Base-by-base conservation (phyloP, 2,329 filamentous ascomycete species). In the Penicillium sp. region DNA sequence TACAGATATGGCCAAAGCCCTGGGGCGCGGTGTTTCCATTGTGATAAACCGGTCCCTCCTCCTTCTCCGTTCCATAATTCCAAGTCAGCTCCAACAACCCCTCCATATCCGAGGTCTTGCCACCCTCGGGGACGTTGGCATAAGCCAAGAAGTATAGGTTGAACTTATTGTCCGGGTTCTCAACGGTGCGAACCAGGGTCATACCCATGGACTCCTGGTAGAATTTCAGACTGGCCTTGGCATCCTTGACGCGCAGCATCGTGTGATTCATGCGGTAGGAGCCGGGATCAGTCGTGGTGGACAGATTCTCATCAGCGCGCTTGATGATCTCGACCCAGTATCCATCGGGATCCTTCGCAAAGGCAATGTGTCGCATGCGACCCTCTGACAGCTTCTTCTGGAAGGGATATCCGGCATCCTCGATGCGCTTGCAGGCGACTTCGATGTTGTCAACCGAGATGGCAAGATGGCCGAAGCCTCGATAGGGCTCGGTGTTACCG, bases 121-220 rank as follows among this genome's bases (percentile, higher is more conserved):
- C 64, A 20, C 60, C 64, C 39, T 73, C 79, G 32, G 80, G 76
- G 7, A 82, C 75, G 34, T 78, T 68, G 1, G 82, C 81, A 66
- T 97, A 99, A 17, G 87, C 91, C 33, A 97, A 80, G 79, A 97
- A 97, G 76, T 96, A 97, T 20, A 97, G 80, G 64, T 91, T 96
- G 78, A 97, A 97, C 18, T 83, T 84, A 15, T 84, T 86, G 24
- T 83, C 83, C 18, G 83, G 74, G 62, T 84, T 87, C 75, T 96
- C 90, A 9, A 73, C 75, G 2, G 85, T 92, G 54, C 89, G 85
- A 65, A 93, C 77, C 29, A 95, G 80, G 20, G 81, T 83, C 94
- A 97, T 97, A 53, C 94, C 94, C 74, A 97, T 80, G 23, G 90
- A 81, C 6, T 97, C 90, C 71, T 93, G 83, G 75, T 93, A 93